Conservation (phyloP, 371 early-diverging fungal species). For the Mucor mucedo region DNA sequence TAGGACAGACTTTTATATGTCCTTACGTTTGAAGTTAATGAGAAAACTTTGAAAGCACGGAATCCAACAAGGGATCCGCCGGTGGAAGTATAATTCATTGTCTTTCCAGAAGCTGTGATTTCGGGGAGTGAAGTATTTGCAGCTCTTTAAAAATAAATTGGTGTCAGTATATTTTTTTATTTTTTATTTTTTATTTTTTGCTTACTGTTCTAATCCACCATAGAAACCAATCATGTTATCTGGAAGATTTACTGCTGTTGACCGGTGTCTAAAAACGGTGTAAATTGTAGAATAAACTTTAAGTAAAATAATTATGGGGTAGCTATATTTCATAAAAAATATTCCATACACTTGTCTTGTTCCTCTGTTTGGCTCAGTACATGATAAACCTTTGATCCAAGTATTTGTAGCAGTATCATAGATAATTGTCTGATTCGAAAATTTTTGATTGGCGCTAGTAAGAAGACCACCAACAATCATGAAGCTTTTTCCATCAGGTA, state of each 20-base stretch:
- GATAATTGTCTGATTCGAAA: constrained; percentile 1
- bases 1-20: not conserved
- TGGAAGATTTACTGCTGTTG: constrained; percentile 4
- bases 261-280: not conserved
- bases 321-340: not conserved
- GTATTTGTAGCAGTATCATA: constrained; percentile 8
- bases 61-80: not conserved
- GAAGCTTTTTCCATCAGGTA: not conserved
- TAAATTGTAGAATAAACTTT: too few species aligned
- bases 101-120: not conserved
- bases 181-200: too few species aligned
- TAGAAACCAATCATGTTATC: constrained; percentile 5
- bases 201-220: constrained; percentile 15
- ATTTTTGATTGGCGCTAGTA: not conserved
- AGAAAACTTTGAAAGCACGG: not conserved
- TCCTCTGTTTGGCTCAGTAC: not conserved
- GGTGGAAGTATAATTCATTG: not conserved
- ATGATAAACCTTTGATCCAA: not conserved
- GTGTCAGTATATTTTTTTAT: too few species aligned
- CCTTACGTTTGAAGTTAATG: not conserved
- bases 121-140: not conserved
- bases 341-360: constrained; percentile 7
- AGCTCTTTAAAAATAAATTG: not conserved
- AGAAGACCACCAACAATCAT: constrained; percentile 1
- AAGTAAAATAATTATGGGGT: not conserved